Conservation (phyloP, 176 grass and related monocot species). For the Phragmites australis region DNA sequence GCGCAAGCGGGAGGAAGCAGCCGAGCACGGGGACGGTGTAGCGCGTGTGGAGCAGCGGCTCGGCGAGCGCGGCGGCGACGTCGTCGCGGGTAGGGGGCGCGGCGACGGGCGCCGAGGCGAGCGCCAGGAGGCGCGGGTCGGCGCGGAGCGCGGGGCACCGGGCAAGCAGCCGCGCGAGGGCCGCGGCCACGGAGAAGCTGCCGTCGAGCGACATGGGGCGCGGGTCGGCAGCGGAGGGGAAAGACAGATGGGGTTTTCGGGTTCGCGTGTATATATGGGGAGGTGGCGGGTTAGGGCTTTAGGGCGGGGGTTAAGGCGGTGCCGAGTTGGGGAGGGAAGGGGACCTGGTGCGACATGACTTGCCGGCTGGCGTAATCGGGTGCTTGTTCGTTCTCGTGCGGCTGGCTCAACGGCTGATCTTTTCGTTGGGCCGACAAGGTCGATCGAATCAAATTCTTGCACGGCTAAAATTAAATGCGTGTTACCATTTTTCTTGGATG, state of each 20-base stretch:
- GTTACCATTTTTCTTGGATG: too few species aligned
- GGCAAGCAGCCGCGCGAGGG: conserved; percentile 57
- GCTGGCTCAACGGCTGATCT: background rate
- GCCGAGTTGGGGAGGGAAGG: background rate
- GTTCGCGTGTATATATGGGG: conserved; percentile 18
- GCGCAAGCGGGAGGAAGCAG: conserved; percentile 74
- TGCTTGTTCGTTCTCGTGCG: background rate
- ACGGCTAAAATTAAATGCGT: too few species aligned
- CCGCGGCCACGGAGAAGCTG: conserved; percentile 55
- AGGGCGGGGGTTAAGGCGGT: conserved; percentile 6
- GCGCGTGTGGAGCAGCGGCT: conserved; percentile 76
- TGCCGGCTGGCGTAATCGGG: background rate
- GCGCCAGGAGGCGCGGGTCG: conserved; percentile 46
- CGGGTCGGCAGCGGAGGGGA: background rate
- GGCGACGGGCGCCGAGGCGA: conserved; percentile 33
- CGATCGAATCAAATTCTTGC: background rate
- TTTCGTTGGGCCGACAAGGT: background rate
- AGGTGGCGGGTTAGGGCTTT: conserved; percentile 70
- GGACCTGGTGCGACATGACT: background rate
- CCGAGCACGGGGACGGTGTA: conserved; percentile 81
- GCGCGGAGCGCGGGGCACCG: conserved; percentile 60
- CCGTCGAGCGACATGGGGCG: conserved; percentile 74
- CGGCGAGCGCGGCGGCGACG: conserved; percentile 62
- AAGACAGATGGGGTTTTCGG: background rate
- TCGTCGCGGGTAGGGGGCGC: conserved; percentile 45